Evolutionary conservation across 2,329 filamentous ascomycete species (phyloP).

Genomic region (Calonectria hawksworthii): DNA sequence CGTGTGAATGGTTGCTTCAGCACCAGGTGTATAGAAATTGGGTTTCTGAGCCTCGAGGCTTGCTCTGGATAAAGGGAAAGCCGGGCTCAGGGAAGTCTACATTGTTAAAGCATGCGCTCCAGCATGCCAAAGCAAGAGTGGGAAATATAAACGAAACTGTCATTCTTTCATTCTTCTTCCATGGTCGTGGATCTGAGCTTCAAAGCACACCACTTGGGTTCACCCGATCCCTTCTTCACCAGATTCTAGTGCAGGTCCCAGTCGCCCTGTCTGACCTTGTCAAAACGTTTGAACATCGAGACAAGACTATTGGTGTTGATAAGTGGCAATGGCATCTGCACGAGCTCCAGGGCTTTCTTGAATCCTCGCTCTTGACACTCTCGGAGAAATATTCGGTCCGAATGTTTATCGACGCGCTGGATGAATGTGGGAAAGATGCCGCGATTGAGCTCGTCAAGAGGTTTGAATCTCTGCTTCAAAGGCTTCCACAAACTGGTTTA

Average conservation of each 20-base stretch:
- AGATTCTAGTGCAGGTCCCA: no score
- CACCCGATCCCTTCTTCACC: not conserved
- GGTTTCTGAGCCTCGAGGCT: conserved; percentile 29
- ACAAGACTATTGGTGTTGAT: no score
- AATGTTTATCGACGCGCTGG: conserved; percentile 53
- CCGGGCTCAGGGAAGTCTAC: conserved; percentile 58
- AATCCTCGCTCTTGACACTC: conserved; percentile 36
- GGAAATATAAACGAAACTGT: conserved; percentile 16
- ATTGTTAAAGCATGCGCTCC: conserved; percentile 51
- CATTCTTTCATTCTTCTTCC: conserved; percentile 54
- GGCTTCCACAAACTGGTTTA: conserved; percentile 23
- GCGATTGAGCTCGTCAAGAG: conserved; percentile 25
- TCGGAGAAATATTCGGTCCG: conserved; percentile 36
- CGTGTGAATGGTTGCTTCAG: conserved; percentile 51
- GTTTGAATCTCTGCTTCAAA: conserved; percentile 39
- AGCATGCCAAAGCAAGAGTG: conserved; percentile 34
- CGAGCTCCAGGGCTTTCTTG: conserved; percentile 40
- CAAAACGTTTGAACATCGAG: no score
- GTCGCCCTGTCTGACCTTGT: no score
- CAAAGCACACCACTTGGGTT: not conserved
- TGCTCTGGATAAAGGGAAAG: conserved; percentile 58
- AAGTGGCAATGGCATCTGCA: conserved; percentile 45
- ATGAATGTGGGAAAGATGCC: conserved; percentile 50
- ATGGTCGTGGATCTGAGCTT: not conserved
- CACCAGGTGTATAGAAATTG: conserved; percentile 44